Evolutionary conservation across 345 rosid genomes (phyloP).

Genomic region (Murraya paniculata): DNA sequence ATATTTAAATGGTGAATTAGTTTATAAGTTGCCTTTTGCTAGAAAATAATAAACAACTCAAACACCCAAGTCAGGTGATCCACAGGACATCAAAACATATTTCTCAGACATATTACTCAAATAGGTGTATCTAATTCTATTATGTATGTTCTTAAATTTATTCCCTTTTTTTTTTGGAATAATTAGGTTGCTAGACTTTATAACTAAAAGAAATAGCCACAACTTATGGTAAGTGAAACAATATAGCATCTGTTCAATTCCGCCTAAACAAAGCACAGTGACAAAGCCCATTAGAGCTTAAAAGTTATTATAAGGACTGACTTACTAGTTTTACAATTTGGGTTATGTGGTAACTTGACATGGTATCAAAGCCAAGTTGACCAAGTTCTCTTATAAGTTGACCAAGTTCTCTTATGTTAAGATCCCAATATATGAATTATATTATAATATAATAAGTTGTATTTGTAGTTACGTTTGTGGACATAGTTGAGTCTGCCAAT

Average conservation of each 20-base stretch:
- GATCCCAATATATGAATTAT: neutral
- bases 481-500: no score
- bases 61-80: neutral
- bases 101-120: neutral
- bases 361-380: neutral
- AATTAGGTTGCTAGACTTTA: neutral
- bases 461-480: neutral
- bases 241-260: neutral
- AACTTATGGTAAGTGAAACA: neutral
- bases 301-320: neutral
- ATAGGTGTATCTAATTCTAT: neutral
- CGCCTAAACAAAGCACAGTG: neutral
- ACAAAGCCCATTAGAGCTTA: neutral
- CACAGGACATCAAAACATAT: neutral
- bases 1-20: neutral
- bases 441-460: neutral
- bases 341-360: neutral
- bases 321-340: neutral
- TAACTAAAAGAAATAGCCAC: neutral
- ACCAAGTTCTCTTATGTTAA: neutral
- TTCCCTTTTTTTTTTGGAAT: neutral
- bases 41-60: neutral
- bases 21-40: neutral
- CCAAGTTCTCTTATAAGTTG: neutral
- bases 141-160: neutral